phyloP scores from a whole-genome alignment of 163 green algal species.

The Chlamydomonas reinhardtii region DNA sequence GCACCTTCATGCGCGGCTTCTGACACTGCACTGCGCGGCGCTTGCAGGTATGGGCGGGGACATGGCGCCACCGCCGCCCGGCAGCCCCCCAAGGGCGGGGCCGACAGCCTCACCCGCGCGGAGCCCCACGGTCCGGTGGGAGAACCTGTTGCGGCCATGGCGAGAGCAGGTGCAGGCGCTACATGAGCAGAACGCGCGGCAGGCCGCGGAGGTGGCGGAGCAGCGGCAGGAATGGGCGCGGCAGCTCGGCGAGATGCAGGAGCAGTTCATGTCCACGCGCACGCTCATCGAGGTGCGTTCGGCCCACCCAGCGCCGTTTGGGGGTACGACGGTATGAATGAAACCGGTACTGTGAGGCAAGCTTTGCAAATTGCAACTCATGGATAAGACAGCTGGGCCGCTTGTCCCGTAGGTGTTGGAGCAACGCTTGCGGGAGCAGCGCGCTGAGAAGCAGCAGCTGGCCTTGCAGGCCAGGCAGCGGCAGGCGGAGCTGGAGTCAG shows the following conservation, averaged over 20 bases:
- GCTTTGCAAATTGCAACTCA: too few relatives aligned
- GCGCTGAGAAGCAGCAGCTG: constrained; percentile 30
- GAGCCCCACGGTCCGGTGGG: background rate
- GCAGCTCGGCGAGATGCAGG: constrained; percentile 27
- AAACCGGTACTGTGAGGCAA: too few relatives aligned
- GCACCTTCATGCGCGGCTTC: background rate
- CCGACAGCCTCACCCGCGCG: too few relatives aligned
- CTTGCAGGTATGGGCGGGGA: too few relatives aligned
- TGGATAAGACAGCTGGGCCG: too few relatives aligned
- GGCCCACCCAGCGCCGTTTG: background rate
- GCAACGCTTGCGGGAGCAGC: constrained; percentile 20
- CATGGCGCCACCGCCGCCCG: background rate
- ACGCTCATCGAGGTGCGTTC: constrained; percentile 28
- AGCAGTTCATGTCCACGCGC: constrained; percentile 30
- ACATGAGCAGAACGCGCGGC: constrained; percentile 15
- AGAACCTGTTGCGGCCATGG: constrained; percentile 42
- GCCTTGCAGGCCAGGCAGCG: background rate
- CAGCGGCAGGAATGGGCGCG: constrained; percentile 12
- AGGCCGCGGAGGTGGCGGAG: constrained; percentile 11
- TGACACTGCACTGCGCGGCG: background rate
- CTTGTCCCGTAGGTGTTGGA: constrained; percentile 18
- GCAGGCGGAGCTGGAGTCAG: constrained; percentile 8
- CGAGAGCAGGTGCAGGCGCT: constrained; percentile 30
- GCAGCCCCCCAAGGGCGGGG: background rate
- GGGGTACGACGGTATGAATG: too few relatives aligned